Evolutionary conservation across 78 protist genomes (phyloP), one percentile per base, ranked within the genome.

Genomic region (Dictyostelium purpureum): DNA sequence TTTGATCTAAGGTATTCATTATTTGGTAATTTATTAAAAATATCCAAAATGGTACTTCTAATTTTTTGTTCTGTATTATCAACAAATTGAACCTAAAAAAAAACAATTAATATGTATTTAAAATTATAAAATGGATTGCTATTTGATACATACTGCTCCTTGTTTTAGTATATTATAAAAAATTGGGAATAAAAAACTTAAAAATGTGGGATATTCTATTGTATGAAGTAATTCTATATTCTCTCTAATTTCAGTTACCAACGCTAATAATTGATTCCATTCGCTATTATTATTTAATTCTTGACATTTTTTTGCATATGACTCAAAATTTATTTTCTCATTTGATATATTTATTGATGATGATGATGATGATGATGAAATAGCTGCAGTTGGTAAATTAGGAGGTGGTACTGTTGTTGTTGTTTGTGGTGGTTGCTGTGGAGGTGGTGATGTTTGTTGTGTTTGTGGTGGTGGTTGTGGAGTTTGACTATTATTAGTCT

Each of bases 21-120:
- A 59, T 93, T 94, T 21, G 98, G 98, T 63, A 96, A 70, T 28
- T 96, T 92, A 71, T 94, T 89, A 37, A 96, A 81, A 24, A 95
- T 94, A 73, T 96, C 97, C 19, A 96, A 79, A 52, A 96, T 66
- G 24, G 77, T 79, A 65, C 78, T 89, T 37, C 98, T 93, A 31
- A 90, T 74, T 91, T 96, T 91, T 63, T 95, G 95, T 65, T 74
- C 95, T 59, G 83, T 28, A 35, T 45, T 24, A 65, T 91, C 83
- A 67, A 61, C 69, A 65, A 80, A 75, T 75, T 69, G 93, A 28
- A 71, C 78, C 80, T 74, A 21, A 40, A 21, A 5, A 61, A 40
- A 37, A n/a, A 43, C 5, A 21, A 52, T 67, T 67, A 37, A 67
- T 47, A 49, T 37, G 14, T 4, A 38, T 59, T 0, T 56, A 54